Evolutionary conservation across 2,329 filamentous ascomycete species (phyloP).

Genomic region (Nothopassalora personata): DNA sequence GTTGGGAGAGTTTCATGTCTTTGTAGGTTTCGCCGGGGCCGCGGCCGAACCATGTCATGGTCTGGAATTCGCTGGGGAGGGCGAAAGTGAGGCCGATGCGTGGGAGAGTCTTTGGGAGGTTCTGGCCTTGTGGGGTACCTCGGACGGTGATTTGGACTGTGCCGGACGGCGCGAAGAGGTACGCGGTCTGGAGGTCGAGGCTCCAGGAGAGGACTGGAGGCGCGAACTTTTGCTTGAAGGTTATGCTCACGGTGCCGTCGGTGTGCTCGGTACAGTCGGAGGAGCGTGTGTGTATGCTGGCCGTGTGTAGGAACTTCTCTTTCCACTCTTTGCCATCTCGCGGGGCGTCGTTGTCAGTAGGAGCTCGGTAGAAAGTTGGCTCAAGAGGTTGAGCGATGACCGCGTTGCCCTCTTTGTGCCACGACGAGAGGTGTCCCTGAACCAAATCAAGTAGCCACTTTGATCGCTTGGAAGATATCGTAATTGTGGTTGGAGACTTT

Average conservation of each 20-base stretch:
- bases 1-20: slow-evolving; percentile 59
- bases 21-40: slow-evolving; percentile 62
- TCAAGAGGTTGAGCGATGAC: slow-evolving; percentile 18
- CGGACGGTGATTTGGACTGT: slow-evolving; percentile 43
- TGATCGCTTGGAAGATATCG: slow-evolving; percentile 3
- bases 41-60: slow-evolving; percentile 56
- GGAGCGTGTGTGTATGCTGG: slow-evolving; percentile 17
- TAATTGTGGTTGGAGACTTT: slow-evolving; percentile 4
- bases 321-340: slow-evolving; percentile 55
- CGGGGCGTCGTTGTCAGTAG: slow-evolving; percentile 60
- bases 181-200: slow-evolving; percentile 41
- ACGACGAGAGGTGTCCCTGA: slow-evolving; percentile 19
- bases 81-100: slow-evolving; percentile 57
- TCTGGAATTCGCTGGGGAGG: slow-evolving; percentile 44
- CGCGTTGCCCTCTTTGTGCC: slow-evolving; percentile 23
- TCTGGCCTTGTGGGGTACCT: slow-evolving; percentile 34
- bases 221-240: slow-evolving; percentile 31
- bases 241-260: slow-evolving; percentile 12
- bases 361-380: slow-evolving; percentile 54
- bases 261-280: slow-evolving; percentile 14
- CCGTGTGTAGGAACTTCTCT: slow-evolving; percentile 18
- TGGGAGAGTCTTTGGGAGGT: slow-evolving; percentile 52
- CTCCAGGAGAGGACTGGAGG: slow-evolving; percentile 60
- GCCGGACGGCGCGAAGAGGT: slow-evolving; percentile 47
- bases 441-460: slow-evolving; percentile 22